Conservation (phyloP, 106 monocot genomes). For the Dendrobium nobile region DNA sequence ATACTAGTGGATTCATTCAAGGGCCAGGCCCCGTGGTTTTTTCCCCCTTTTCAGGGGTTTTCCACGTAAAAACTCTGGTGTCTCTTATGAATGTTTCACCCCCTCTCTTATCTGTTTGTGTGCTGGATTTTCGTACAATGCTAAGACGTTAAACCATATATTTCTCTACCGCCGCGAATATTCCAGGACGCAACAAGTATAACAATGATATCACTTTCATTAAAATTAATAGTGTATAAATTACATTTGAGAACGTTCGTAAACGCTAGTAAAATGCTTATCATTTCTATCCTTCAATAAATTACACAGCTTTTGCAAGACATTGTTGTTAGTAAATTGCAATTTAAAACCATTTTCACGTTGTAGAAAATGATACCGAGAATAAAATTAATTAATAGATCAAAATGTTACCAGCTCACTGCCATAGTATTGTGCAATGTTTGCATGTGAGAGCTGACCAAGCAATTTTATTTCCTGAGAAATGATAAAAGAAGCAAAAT, state of each 20-base stretch:
- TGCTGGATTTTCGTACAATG: too few relatives aligned
- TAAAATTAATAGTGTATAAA: not conserved
- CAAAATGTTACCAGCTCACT: slow-evolving; percentile 16
- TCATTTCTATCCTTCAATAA: not conserved
- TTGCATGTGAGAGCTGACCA: slow-evolving; percentile 33
- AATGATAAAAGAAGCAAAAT: not conserved
- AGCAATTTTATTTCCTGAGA: slow-evolving; percentile 90
- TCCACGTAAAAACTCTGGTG: too few relatives aligned
- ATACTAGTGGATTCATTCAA: too few relatives aligned
- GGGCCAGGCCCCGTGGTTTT: too few relatives aligned
- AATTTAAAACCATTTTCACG: not conserved
- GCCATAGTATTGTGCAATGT: slow-evolving; percentile 12
- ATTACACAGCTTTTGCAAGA: not conserved
- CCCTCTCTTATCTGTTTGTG: too few relatives aligned
- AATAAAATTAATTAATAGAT: not conserved
- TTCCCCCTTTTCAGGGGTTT: too few relatives aligned
- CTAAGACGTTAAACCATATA: too few relatives aligned
- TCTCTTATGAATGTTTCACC: too few relatives aligned
- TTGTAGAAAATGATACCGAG: not conserved
- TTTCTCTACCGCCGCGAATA: too few relatives aligned
- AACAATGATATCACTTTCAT: not conserved
- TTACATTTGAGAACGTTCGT: not conserved
- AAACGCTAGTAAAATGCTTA: not conserved
- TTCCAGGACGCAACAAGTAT: too few relatives aligned
- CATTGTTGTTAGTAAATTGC: not conserved